phyloP scores from a whole-genome alignment of 169 alveolate genomes.

The Plasmodium cynomolgi region DNA sequence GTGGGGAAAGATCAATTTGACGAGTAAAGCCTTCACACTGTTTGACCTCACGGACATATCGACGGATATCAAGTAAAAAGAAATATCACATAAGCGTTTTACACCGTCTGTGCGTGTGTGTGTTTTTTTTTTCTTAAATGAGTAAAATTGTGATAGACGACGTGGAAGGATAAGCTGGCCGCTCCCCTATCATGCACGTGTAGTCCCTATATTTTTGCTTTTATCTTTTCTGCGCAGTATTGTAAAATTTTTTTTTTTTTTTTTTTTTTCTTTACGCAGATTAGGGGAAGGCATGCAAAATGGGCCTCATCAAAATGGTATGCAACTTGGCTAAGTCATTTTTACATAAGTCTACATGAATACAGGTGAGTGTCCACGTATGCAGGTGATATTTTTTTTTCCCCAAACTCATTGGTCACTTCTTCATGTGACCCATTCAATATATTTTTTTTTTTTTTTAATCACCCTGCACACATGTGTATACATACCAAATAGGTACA shows the following conservation, averaged over 20 bases:
- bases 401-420: not conserved
- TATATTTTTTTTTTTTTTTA: not conserved
- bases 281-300: not conserved
- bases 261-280: not conserved
- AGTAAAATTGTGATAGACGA: not conserved
- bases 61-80: not conserved
- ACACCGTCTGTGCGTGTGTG: not conserved
- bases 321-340: not conserved
- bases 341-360: not conserved
- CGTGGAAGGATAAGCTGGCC: not conserved
- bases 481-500: not conserved
- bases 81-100: not conserved
- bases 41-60: not conserved
- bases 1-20: not conserved
- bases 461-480: conserved; percentile 3
- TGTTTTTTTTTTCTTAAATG: not conserved
- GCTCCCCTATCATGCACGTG: not conserved
- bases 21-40: not conserved
- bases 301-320: not conserved
- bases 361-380: not conserved
- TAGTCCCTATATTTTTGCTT: not conserved
- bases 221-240: not conserved
- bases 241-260: not conserved
- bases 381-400: not conserved
- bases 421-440: not conserved